Evolutionary conservation across 768 basidiomycete species (phyloP).

Genomic region (Xerocomellus dryophilus): DNA sequence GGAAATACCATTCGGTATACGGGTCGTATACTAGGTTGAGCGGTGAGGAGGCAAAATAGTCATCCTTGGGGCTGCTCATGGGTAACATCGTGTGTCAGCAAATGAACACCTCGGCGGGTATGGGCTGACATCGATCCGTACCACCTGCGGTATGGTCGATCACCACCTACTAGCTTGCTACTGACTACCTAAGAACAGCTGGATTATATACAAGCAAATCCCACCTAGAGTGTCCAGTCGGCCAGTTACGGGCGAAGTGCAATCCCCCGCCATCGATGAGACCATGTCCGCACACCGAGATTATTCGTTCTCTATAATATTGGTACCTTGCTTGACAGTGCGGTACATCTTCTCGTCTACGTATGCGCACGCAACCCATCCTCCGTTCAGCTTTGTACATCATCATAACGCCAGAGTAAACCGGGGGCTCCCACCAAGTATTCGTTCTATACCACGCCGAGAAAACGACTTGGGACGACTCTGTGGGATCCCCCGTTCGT

Average conservation of each 20-base stretch:
- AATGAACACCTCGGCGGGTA: background rate
- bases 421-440: constrained; percentile 18
- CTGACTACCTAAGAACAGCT: too few relatives aligned
- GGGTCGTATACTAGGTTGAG: too few relatives aligned
- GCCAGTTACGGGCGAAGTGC: background rate
- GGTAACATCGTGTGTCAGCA: background rate
- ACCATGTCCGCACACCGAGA: constrained; percentile 20
- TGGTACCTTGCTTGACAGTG: constrained; percentile 1
- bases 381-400: constrained; percentile 19
- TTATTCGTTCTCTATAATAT: background rate
- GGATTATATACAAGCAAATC: too few relatives aligned
- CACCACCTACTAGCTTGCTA: too few relatives aligned
- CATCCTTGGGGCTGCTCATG: background rate
- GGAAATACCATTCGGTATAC: too few relatives aligned
- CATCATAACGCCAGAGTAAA: constrained; percentile 1
- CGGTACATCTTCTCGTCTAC: constrained; percentile 9
- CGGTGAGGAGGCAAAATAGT: too few relatives aligned
- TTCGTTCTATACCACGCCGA: constrained; percentile 62
- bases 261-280: constrained; percentile 37
- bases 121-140: background rate
- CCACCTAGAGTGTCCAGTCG: too few relatives aligned
- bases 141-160: background rate
- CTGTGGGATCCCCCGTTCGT: constrained; percentile 39
- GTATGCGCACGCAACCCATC: background rate
- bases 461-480: constrained; percentile 53